Conservation (phyloP, 768 basidiomycete genomes). For the Termitomyces sp. region DNA sequence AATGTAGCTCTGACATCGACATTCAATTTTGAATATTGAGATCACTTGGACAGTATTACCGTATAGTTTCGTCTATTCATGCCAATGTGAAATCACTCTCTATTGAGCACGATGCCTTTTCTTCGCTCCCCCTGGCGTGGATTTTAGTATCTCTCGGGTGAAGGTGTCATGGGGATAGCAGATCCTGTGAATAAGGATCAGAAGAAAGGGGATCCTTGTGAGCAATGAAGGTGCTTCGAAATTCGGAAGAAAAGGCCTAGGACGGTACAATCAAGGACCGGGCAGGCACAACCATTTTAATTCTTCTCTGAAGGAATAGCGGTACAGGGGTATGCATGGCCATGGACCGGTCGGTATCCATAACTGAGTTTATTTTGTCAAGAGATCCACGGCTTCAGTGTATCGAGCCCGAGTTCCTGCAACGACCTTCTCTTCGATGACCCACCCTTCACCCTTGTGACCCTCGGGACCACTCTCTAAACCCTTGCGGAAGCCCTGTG, state of each 20-base stretch:
- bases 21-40: no score
- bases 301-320: neutral
- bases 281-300: neutral
- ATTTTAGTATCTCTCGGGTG: no score
- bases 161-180: no score
- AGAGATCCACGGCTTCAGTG: constrained; percentile 62
- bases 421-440: constrained; percentile 71
- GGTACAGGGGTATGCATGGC: neutral
- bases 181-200: neutral
- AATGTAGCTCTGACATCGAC: no score
- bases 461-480: constrained; percentile 71
- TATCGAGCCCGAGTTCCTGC: constrained; percentile 76
- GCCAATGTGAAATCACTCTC: no score
- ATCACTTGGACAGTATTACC: no score
- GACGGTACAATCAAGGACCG: no score
- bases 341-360: neutral
- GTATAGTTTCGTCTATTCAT: no score
- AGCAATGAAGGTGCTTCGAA: no score
- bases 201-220: neutral
- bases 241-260: no score
- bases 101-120: no score
- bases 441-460: constrained; percentile 68
- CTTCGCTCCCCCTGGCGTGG: no score
- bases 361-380: constrained; percentile 27
- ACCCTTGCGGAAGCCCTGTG: constrained; percentile 69